Base-by-base conservation (phyloP, 1,139 yeast species). In the Lodderomyces theae region DNA sequence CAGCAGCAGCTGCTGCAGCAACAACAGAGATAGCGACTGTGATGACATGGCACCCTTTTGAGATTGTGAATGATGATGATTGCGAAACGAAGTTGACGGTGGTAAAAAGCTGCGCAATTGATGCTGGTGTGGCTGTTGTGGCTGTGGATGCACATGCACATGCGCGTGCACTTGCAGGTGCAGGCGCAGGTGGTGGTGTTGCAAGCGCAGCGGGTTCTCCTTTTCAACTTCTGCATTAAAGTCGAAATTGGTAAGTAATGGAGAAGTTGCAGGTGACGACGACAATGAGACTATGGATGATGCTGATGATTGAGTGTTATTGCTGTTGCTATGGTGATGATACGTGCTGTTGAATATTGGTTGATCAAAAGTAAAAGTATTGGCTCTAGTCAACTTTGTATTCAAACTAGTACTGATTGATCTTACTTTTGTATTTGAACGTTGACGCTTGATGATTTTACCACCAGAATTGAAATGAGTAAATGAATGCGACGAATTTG, bases 381-480 rank as follows among this genome's bases (percentile, higher is more conserved):
- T 46, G 7, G 57, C 55, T 30, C 60, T 45, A 6, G 52, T 49
- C 37, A 54, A 44, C 35, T 49, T 51, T 12, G 40, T 35, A 25
- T 48, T 34, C 10, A 35, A 35, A 21, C 25, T 16, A 13, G 31
- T 19, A 17, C 43, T 37, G 11, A 41, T 29, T 9, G 44, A 23
- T 12, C 13, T 31, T n/a, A 48, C 45, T 37, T 48, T 46, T 9
- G 60, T 42, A 21, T 45, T 47, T 5, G 71, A 64, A 43, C 56
- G 58, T 43, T 67, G 73, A 33, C 73, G 54, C 45, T 69, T 69
- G 42, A 67, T 53, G 16, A 67, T 56, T 51, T 67, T 69, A 16
- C 31, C 31, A 15, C 31, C 15, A n/a, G n/a, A n/a, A 15, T 28
- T 28, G 9, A 28, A 28, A 15, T 13, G 13, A 5, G 31, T 7